phyloP scores from a whole-genome alignment of 768 basidiomycete species.

The Cyathus striatus region DNA sequence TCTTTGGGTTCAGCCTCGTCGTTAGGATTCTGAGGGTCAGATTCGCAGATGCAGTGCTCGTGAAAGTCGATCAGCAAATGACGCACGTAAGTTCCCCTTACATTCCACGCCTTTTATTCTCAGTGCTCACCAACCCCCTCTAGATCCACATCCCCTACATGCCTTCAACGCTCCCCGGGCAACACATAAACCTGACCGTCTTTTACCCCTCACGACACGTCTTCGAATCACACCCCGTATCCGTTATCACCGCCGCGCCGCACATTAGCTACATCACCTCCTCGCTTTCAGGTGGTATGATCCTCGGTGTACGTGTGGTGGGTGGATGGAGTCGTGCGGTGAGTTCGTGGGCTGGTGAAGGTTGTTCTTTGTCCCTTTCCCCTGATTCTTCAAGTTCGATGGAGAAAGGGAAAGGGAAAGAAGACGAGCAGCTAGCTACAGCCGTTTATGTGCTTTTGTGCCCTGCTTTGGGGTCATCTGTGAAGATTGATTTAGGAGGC shows the following conservation, averaged over 20 bases:
- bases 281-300: constrained; percentile 38
- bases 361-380: neutral
- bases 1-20: constrained; percentile 76
- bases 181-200: constrained; percentile 70
- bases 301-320: constrained; percentile 57
- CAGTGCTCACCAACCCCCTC: no score
- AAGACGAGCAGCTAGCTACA: constrained; percentile 9
- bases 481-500: constrained; percentile 59
- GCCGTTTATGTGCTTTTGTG: constrained; percentile 74
- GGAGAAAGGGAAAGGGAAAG: constrained; percentile 2
- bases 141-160: no score
- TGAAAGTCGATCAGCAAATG: constrained; percentile 59
- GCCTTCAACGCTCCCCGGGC: no score
- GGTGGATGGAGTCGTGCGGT: constrained; percentile 77
- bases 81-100: no score
- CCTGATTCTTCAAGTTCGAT: no score
- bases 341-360: constrained; percentile 51
- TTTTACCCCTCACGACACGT: constrained; percentile 55
- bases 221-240: constrained; percentile 80
- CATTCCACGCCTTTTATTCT: no score
- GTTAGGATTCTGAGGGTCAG: constrained; percentile 66
- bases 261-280: constrained; percentile 35
- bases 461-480: constrained; percentile 87
- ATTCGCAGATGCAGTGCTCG: constrained; percentile 71
- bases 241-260: constrained; percentile 65